Percentiles rank a stretch among this genome's conserved stretches.
Conservation (phyloP, 2,329 filamentous ascomycete species). For the Cladophialophora chaetospira region DNA sequence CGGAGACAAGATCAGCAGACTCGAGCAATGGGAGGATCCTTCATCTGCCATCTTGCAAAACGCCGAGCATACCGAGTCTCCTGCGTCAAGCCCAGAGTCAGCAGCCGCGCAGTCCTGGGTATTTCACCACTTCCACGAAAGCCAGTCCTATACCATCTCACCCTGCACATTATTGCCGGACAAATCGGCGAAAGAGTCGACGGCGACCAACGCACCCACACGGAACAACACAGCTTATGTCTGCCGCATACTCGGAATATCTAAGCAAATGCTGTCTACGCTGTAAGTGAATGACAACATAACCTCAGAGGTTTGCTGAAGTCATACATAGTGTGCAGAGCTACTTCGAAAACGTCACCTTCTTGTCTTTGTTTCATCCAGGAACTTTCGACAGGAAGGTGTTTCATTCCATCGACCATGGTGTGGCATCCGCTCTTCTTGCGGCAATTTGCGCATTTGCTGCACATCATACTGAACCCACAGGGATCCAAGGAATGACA, state of each 20-base stretch:
- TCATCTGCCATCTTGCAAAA: not conserved
- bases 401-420: not conserved
- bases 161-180: not conserved
- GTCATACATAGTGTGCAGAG: not conserved
- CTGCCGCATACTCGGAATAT: not conserved
- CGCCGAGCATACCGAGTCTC: not conserved
- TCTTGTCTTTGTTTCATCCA: slow-evolving; percentile 10
- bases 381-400: slow-evolving; percentile 3
- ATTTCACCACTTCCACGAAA: slow-evolving; percentile 12
- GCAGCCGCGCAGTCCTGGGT: slow-evolving; percentile 11
- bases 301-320: not conserved
- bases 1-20: not conserved
- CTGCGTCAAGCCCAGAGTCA: slow-evolving; percentile 4
- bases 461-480: slow-evolving; percentile 2
- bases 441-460: slow-evolving; percentile 7
- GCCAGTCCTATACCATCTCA: slow-evolving; percentile 12
- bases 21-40: not conserved
- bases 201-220: not conserved
- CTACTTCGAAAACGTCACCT: slow-evolving; percentile 10
- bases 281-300: not conserved
- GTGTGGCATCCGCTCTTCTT: not conserved
- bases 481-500: too few relatives aligned
- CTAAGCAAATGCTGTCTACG: not conserved
- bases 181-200: not conserved
- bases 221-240: not conserved